Conservation (phyloP, 129 eudicot species). For the Centrapalus pauciflorus region DNA sequence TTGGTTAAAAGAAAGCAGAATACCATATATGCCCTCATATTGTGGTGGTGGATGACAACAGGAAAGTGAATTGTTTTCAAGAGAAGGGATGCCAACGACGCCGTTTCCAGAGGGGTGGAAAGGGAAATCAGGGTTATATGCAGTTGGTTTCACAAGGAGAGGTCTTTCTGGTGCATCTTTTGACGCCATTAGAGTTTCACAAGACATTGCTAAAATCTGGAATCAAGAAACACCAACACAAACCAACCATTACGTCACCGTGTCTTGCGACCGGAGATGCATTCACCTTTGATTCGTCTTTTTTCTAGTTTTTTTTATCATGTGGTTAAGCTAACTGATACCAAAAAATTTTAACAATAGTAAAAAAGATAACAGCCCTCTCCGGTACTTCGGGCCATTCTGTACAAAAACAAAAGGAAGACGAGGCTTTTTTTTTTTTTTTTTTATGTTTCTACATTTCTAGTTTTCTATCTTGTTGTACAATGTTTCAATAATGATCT, state of each 20-base stretch:
- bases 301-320: neutral
- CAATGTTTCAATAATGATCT: no score
- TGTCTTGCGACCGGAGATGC: conserved; percentile 53
- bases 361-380: conserved; percentile 43
- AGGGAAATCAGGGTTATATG: conserved; percentile 81
- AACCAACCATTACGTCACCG: conserved; percentile 47
- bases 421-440: conserved; percentile 49
- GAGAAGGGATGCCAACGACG: conserved; percentile 52
- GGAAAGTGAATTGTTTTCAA: conserved; percentile 84
- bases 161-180: conserved; percentile 84
- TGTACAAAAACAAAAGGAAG: conserved; percentile 47
- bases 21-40: conserved; percentile 3
- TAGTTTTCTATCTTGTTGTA: neutral
- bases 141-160: conserved; percentile 87
- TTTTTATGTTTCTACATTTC: neutral
- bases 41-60: neutral
- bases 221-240: conserved; percentile 62
- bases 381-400: conserved; percentile 38
- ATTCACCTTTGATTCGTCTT: conserved; percentile 1
- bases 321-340: conserved; percentile 5
- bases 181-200: conserved; percentile 75
- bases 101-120: conserved; percentile 88
- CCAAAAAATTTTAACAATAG: conserved; percentile 9
- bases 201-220: conserved; percentile 78
- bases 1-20: neutral